Base-by-base conservation (phyloP, 768 basidiomycete species). In the Pisolithus sp. region DNA sequence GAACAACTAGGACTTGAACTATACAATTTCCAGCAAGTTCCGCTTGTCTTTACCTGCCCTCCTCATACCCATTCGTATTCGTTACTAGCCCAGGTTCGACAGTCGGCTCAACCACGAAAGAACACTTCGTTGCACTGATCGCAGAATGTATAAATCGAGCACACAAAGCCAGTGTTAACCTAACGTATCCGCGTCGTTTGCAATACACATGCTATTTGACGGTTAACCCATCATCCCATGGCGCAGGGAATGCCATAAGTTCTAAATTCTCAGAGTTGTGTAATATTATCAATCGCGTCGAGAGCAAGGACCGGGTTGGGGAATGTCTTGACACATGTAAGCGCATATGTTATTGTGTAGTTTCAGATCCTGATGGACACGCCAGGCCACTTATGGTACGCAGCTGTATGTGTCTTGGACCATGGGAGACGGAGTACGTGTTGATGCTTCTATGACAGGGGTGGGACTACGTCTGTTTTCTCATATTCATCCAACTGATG, bases 311-410 rank as follows among this genome's bases (percentile, higher is more conserved):
- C 0, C 68, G 91, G 43, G 80, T 93, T 2, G 86, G 89, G 0
- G 84, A 93, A 5, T 93, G 91, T 65, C 69, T 94, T 40, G 90
- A 94, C 67, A 93, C 92, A 0, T 93, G 91, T 84, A 58, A 26
- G 63, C 46, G 73, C 66, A 4, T 18, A 31, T 40, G 12, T 3
- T 28, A 23, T 3, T 39, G 20, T 31, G 15, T 34, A 21, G 42
- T n/a, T 17, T 24, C 43, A 5, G 46, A 7, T 56, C 41, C 37
- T 7, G 10, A 7, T 26, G 10, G 4, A 13, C 18, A 9, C 34
- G 13, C 7, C 30, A 88, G 86, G 85, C 63, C 89, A 91, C 68
- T 71, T 85, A 59, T 89, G n/a, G n/a, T n/a, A 88, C 52, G 83
- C 89, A 4, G 87, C 89, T 2, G 85, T 86, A 62, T 53, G 78